Base-by-base conservation (phyloP, 2,329 filamentous ascomycete species). In the Pyrenochaeta sp. region DNA sequence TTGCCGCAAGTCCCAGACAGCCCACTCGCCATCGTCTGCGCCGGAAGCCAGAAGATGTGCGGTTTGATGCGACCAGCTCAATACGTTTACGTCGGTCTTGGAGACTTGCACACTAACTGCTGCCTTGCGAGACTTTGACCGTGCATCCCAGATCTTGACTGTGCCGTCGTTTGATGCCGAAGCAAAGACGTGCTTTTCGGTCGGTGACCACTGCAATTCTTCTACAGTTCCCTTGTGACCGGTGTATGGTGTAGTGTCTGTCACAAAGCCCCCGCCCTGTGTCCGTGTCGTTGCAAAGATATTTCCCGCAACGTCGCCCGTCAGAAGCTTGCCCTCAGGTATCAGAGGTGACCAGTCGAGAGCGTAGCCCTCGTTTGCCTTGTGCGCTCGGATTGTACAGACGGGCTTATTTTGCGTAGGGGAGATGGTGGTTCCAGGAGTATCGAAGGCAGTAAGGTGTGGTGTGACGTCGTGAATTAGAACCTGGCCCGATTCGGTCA, bases 141-240 rank as follows among this genome's bases (percentile, higher is more conserved):
- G 88, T 22, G 95, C 87, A 74, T 99, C 95, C 93, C 95, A 99
- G 59, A 99, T 89, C 77, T 95, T 94, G 62, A 99, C 90, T 9
- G 92, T 97, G 69, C 95, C 94, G 79, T 99, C 95, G 75, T 90
- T 93, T 55, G 93, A 96, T 3, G 92, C 93, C 0, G 94, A 98
- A 0, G 95, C 91, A 73, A 99, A 99, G 28, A 98, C 95, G 60
- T 93, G 93, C 62, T 88, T 88, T 81, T 99, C 95, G 19, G 89
- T 91, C 0, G 95, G 95, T 50, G 92, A 96, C 95, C 95, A 99
- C 79, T 98, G 94, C 27, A 99, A 83, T 75, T 99, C 95, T 82
- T 99, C 95, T 15, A 99, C 88, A 50, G 91, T 94, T 73, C 89
- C 87, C 8, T 85, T 86, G 82, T 99, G 95, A 50, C 93, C 94